Base-by-base conservation (phyloP, 2,329 filamentous ascomycete species). In the Zopfia rhizophila region DNA sequence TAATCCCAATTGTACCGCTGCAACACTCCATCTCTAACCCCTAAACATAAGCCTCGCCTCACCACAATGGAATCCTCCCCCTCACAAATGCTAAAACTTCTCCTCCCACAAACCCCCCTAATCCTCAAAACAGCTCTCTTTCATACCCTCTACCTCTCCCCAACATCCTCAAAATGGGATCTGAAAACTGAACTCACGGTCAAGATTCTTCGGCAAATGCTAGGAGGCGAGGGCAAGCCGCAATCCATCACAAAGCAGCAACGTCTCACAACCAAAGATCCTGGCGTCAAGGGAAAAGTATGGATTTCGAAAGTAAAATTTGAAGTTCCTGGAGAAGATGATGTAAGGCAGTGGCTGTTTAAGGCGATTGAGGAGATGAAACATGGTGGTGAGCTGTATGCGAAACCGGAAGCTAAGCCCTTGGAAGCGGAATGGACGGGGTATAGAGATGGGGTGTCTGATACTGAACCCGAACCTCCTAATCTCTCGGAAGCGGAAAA, bases 361-460 rank as follows among this genome's bases (percentile, higher is more conserved):
- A 72, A 73, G 21, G 81, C 80, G 3, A 82, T 91, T 31, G 75
- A 83, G 17, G 76, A 75, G 1, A 66, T 88, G 67, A 76, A 75
- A 38, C 70, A 74, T 1, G 71, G 69, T 1, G 60, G 60, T 3
- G 50, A 63, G 25, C 61, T 53, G 8, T 79, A 73, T 53, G 68
- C 48, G 12, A 58, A 82, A 48, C 85, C 87, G 1, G 79, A 80
- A 0, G 63, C 84, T 1, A 66, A 72, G 2, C 73, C 82, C 13
- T 78, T 90, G 4, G 82, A 90, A 65, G 87, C 83, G 17, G 89
- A 93, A 67, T 92, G 89, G 89, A 89, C 86, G 3, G 87, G 88
- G 0, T 87, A 87, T 68, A 78, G 89, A 17, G 75, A 79, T 1
- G 75, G 66, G 24, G 88, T 79, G 4, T 71, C 73, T 3, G 63